Evolutionary conservation across 495 filamentous ascomycete genomes (phyloP).

Genomic region (Parachaetomium inaequale): DNA sequence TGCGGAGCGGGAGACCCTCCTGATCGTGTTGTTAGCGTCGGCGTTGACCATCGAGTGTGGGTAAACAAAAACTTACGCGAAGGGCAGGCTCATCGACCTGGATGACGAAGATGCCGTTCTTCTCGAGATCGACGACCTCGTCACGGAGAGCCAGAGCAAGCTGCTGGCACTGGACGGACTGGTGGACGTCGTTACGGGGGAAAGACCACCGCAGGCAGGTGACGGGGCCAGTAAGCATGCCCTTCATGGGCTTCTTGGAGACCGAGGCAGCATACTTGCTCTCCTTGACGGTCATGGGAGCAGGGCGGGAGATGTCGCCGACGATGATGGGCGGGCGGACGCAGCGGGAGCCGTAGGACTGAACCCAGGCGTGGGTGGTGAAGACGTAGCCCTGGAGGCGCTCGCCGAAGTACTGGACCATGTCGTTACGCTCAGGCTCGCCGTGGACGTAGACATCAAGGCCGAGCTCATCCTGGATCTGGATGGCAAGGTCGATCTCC

Average conservation of each 20-base stretch:
- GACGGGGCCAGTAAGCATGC: conserved; percentile 98
- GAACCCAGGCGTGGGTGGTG: conserved; percentile 98
- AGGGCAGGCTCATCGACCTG: conserved; percentile 99
- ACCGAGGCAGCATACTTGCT: conserved; percentile 95
- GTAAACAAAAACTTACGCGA: conserved; percentile 49
- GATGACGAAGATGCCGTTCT: conserved; percentile 93
- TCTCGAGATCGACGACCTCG: conserved; percentile 96
- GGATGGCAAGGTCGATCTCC: conserved; percentile 89
- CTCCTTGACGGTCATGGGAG: conserved; percentile 99
- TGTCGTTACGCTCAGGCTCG: conserved; percentile 99
- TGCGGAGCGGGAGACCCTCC: conserved; percentile 95
- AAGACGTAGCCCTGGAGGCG: conserved; percentile 94
- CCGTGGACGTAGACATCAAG: conserved; percentile 94
- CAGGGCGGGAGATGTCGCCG: conserved; percentile 93
- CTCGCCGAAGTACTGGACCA: conserved; percentile 99
- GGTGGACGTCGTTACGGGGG: conserved; percentile 98
- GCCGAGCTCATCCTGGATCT: conserved; percentile 95
- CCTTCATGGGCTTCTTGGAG: conserved; percentile 99
- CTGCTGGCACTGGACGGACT: conserved; percentile 97
- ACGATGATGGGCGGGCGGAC: conserved; percentile 97
- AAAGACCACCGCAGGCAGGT: conserved; percentile 99
- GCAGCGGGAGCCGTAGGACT: conserved; percentile 96
- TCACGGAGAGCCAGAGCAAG: conserved; percentile 96
- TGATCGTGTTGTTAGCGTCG: background rate
- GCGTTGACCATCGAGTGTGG: too few relatives aligned